A percentile compares a stretch with the other conserved stretches of the same genome.
These are phyloP conservation scores for Thraustochytrium striatum DNA, from an alignment of 352 stramenopile species.

Conservation along the genomic window DNA sequence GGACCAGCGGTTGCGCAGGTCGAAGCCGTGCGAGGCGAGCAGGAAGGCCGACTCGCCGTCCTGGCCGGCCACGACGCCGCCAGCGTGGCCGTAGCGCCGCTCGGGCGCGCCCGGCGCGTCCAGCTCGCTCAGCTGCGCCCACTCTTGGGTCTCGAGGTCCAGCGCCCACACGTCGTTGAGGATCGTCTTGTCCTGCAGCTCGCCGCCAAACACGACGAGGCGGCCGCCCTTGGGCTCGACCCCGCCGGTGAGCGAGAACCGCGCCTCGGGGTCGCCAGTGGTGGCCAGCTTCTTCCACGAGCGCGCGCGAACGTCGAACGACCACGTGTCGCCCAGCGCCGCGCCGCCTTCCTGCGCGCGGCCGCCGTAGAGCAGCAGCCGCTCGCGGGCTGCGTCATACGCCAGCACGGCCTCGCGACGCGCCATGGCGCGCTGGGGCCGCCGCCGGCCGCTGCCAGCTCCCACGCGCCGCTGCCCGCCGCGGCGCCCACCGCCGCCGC, in stretches of 20 bases:
- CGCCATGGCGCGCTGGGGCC: neutral
- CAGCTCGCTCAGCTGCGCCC: neutral
- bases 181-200: neutral
- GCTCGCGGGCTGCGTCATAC: neutral
- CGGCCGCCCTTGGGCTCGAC: neutral
- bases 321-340: neutral
- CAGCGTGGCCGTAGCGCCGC: neutral
- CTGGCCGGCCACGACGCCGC: neutral
- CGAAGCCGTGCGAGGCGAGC: constrained; percentile 13
- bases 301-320: neutral
- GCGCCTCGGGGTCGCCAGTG: neutral
- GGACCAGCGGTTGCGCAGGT: neutral
- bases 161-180: constrained; percentile 41
- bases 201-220: constrained; percentile 29
- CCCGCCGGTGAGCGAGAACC: constrained; percentile 1
- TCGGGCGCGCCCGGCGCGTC: neutral
- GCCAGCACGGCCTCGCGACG: neutral
- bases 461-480: neutral
- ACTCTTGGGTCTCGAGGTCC: neutral
- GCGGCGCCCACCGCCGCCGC: neutral
- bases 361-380: constrained; percentile 9
- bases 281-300: neutral
- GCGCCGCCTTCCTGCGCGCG: neutral
- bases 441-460: neutral
- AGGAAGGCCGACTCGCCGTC: neutral